These are phyloP conservation scores for Neoarthrinium moseri DNA, from an alignment of 2,329 filamentous ascomycete species.

Conservation along the genomic window DNA sequence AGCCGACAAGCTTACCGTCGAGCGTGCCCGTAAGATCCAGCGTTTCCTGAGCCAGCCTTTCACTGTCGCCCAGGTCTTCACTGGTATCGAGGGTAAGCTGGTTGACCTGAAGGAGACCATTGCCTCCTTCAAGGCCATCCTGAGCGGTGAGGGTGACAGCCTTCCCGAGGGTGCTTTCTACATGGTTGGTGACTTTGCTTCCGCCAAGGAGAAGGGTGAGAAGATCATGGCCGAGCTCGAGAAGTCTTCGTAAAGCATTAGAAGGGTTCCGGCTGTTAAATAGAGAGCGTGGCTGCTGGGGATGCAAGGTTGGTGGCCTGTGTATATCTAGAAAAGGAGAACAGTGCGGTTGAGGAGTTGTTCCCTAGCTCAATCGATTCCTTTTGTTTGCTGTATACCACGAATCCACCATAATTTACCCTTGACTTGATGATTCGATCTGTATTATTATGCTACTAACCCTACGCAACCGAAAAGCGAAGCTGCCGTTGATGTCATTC, in stretches of 20 bases:
- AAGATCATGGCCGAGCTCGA: constrained; percentile 98
- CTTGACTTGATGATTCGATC: too few species aligned
- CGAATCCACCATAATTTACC: constrained; percentile 51
- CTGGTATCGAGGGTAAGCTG: constrained; percentile 91
- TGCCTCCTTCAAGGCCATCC: constrained; percentile 93
- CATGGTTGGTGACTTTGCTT: constrained; percentile 97
- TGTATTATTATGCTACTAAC: too few species aligned
- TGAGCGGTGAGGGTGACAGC: constrained; percentile 91
- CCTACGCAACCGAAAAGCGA: too few species aligned
- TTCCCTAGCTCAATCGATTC: constrained; percentile 55
- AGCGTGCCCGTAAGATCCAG: constrained; percentile 99
- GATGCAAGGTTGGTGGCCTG: constrained; percentile 37
- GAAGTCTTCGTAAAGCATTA: constrained; percentile 47
- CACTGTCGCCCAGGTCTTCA: constrained; percentile 83
- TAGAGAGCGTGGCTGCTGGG: constrained; percentile 27
- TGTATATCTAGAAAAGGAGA: constrained; percentile 59
- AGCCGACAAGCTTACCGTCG: constrained; percentile 98
- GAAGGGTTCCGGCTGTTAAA: constrained; percentile 21
- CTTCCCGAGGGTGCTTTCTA: constrained; percentile 93
- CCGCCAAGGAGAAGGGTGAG: constrained; percentile 94
- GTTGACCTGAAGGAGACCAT: constrained; percentile 99
- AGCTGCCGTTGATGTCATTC: too few species aligned
- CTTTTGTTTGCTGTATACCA: constrained; percentile 63
- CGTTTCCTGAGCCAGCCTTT: constrained; percentile 99
- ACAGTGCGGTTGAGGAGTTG: constrained; percentile 41